Base-by-base conservation (phyloP, 2,329 filamentous ascomycete genomes). In the Chaetomium olivaceum region DNA sequence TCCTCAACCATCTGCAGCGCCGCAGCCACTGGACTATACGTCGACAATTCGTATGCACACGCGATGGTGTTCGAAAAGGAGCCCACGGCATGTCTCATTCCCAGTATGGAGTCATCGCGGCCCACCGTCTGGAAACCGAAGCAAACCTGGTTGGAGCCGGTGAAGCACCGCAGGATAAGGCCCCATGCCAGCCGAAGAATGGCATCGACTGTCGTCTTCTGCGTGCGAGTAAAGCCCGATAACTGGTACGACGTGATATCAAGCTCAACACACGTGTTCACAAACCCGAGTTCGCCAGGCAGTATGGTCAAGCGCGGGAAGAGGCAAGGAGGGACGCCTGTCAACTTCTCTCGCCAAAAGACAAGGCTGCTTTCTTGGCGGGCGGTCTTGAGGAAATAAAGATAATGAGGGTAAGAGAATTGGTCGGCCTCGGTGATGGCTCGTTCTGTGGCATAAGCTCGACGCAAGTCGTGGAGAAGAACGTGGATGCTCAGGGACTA, bases 141-240 rank as follows among this genome's bases (percentile, higher is more conserved):
- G 46, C 82, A 80, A 8, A 87, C 81, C 12, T 81, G 79, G 25
- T 82, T 77, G 19, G 78, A 78, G 1, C 83, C 83, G 3, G 84
- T 80, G 68, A 86, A 88, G 1, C 80, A 78, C 1, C 84, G 81
- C 0, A 88, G 76, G 0, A 87, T 78, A 23, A 89, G 76, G 0
- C 80, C 84, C 86, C 86, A 89, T 0, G 86, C 85, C n/a, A 86
- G 79, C 27, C 84, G 81, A 4, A 89, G 77, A 3, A 87, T 76
- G 0, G 83, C 80, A 0, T 83, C 79, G 0, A 82, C 74, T 0
- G 80, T 80, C 2, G 85, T 76, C 9, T 76, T 74, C 50, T 78
- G 74, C 5, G 74, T 75, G 8, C 67, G 77, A 54, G 77, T 77
- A 55, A 86, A 86, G 9, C 79, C 76, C 11, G 81, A 77, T 2